phyloP scores from a whole-genome alignment of 495 filamentous ascomycete species.

The Amphirosellinia nigrospora region DNA sequence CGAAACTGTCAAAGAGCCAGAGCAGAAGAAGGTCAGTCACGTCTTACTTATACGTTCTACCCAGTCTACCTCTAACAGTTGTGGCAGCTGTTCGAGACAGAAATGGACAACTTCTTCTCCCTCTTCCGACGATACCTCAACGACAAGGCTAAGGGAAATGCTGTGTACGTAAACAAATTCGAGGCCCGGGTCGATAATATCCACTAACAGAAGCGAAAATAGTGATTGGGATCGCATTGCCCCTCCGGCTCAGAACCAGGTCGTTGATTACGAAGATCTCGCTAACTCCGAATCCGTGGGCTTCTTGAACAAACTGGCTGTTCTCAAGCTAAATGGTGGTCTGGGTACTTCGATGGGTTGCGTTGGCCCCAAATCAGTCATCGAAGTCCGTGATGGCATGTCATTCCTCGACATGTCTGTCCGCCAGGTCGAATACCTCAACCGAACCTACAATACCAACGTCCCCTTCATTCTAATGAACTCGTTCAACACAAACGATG shows the following conservation, averaged over 20 bases:
- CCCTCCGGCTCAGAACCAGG: slow-evolving; percentile 87
- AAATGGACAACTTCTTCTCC: slow-evolving; percentile 99
- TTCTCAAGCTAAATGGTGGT: slow-evolving; percentile 99
- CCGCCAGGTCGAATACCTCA: slow-evolving; percentile 98
- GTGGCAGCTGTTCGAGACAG: slow-evolving; percentile 82
- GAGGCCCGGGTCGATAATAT: not conserved
- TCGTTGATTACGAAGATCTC: slow-evolving; percentile 89
- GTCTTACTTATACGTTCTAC: slow-evolving; percentile 22
- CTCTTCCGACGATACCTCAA: slow-evolving; percentile 98
- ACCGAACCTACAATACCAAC: slow-evolving; percentile 95
- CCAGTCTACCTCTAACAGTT: slow-evolving; percentile 10
- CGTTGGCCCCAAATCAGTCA: slow-evolving; percentile 98
- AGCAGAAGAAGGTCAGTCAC: slow-evolving; percentile 75
- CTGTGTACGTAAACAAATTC: slow-evolving; percentile 59
- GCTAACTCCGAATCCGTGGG: slow-evolving; percentile 84
- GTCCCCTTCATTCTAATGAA: slow-evolving; percentile 99
- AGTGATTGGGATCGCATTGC: slow-evolving; percentile 95
- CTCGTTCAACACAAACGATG: slow-evolving; percentile 99
- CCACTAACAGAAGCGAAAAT: slow-evolving; percentile 34
- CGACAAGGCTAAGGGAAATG: slow-evolving; percentile 97
- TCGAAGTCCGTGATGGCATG: slow-evolving; percentile 99
- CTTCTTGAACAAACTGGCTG: slow-evolving; percentile 96
- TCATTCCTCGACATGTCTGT: slow-evolving; percentile 99
- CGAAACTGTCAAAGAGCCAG: slow-evolving; percentile 83
- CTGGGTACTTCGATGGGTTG: slow-evolving; percentile 99